Evolutionary conservation across 2,329 filamentous ascomycete genomes (phyloP).

Genomic region (Rhexocercosporidium sp.): DNA sequence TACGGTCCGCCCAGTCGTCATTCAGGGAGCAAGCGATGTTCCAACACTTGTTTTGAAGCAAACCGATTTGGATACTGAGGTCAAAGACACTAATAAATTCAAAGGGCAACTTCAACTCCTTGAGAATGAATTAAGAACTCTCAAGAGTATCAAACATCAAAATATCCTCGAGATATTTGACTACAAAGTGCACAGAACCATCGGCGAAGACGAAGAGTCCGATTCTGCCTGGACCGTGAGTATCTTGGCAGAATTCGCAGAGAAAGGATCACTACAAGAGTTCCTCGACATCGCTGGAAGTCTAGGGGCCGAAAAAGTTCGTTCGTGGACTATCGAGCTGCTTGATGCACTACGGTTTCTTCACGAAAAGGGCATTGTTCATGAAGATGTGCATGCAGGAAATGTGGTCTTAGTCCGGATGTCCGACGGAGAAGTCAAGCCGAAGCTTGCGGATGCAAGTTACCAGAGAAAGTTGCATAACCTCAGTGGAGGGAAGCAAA

Average conservation of each 20-base stretch:
- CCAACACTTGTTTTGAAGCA: constrained; percentile 76
- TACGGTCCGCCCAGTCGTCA: constrained; percentile 72
- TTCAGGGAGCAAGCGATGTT: constrained; percentile 53
- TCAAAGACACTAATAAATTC: constrained; percentile 65
- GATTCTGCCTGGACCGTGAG: constrained; percentile 70
- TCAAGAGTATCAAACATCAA: constrained; percentile 76
- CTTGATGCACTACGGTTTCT: constrained; percentile 88
- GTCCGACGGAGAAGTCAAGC: constrained; percentile 68
- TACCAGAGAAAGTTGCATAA: constrained; percentile 72
- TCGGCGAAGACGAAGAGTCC: constrained; percentile 54
- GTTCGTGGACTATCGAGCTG: constrained; percentile 90
- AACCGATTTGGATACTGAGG: constrained; percentile 61
- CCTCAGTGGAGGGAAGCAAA: constrained; percentile 58
- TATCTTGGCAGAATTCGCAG: constrained; percentile 76
- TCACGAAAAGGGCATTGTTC: constrained; percentile 82
- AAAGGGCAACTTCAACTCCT: constrained; percentile 79
- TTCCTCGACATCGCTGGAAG: constrained; percentile 79
- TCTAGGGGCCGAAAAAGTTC: constrained; percentile 75
- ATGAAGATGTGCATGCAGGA: constrained; percentile 79
- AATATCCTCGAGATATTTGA: constrained; percentile 82
- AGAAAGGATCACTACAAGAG: constrained; percentile 83
- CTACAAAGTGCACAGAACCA: constrained; percentile 77
- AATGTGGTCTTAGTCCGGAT: constrained; percentile 81
- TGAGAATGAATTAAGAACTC: constrained; percentile 75
- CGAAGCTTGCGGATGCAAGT: constrained; percentile 76